phyloP scores from a whole-genome alignment of 352 stramenopile genomes.

The Pythium brachiatum region DNA sequence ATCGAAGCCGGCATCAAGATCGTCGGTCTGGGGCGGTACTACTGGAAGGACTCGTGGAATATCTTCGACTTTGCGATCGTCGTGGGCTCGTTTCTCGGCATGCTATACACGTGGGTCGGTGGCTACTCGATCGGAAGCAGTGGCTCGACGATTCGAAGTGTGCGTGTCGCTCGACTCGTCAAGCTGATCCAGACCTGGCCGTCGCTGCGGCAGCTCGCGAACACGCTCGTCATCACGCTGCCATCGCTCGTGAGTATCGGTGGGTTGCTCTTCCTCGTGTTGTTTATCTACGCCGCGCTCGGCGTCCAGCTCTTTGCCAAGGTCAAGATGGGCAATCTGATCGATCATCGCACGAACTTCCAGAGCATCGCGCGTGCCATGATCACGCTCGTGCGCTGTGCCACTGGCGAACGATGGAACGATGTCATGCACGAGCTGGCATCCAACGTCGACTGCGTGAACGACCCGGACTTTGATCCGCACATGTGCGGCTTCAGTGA shows the following conservation, averaged over 20 bases:
- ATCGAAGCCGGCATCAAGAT: conserved; percentile 83
- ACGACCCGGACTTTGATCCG: conserved; percentile 48
- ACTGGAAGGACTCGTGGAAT: conserved; percentile 83
- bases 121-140: conserved; percentile 32
- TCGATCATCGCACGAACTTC: conserved; percentile 87
- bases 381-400: conserved; percentile 76
- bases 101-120: conserved; percentile 40
- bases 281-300: conserved; percentile 92
- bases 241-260: conserved; percentile 88
- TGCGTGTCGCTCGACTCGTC: conserved; percentile 75
- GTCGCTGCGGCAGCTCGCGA: conserved; percentile 81
- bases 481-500: conserved; percentile 62
- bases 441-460: conserved; percentile 37
- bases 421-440: conserved; percentile 88
- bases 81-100: conserved; percentile 40
- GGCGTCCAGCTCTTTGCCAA: conserved; percentile 90
- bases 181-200: conserved; percentile 71
- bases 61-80: conserved; percentile 81
- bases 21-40: conserved; percentile 57
- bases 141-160: conserved; percentile 69
- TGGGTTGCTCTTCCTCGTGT: conserved; percentile 82
- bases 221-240: conserved; percentile 85
- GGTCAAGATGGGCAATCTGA: conserved; percentile 56
- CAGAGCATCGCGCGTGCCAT: conserved; percentile 75
- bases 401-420: conserved; percentile 93